phyloP scores from a whole-genome alignment of 2,329 filamentous ascomycete species.

The Bipolaris sorokiniana region DNA sequence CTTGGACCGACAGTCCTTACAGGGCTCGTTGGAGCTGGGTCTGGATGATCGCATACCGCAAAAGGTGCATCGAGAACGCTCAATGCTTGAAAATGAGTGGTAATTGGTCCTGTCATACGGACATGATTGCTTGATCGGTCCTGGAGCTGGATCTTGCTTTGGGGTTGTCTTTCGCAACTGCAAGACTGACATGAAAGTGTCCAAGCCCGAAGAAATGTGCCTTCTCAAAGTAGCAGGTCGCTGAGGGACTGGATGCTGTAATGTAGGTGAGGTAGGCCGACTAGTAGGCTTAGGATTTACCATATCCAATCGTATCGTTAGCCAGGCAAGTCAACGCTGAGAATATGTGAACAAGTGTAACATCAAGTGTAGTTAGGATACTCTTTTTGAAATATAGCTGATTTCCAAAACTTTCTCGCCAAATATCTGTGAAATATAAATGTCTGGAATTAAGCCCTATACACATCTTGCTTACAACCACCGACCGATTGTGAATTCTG shows the following conservation, averaged over 20 bases:
- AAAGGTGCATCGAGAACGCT: conserved; percentile 19
- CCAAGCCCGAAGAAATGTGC: conserved; percentile 24
- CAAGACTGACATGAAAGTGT: conserved; percentile 12
- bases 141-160: neutral
- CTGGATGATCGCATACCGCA: conserved; percentile 23
- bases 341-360: neutral
- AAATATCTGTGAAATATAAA: neutral
- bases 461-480: neutral
- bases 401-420: neutral
- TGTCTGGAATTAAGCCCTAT: neutral
- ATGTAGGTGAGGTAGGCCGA: neutral
- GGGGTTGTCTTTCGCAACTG: conserved; percentile 10
- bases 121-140: conserved; percentile 12
- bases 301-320: conserved; percentile 3
- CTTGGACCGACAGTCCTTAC: conserved; percentile 17
- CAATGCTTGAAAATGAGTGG: conserved; percentile 29
- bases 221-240: conserved; percentile 22
- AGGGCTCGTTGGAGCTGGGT: conserved; percentile 15
- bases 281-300: neutral
- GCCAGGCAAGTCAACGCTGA: neutral
- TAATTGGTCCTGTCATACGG: conserved; percentile 27
- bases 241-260: conserved; percentile 5
- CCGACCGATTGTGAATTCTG: conserved; percentile 6
- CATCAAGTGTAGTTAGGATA: neutral
- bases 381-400: neutral